Conservation (phyloP, 805 yeast species). For the Trichomonascus vanleenenianus region DNA sequence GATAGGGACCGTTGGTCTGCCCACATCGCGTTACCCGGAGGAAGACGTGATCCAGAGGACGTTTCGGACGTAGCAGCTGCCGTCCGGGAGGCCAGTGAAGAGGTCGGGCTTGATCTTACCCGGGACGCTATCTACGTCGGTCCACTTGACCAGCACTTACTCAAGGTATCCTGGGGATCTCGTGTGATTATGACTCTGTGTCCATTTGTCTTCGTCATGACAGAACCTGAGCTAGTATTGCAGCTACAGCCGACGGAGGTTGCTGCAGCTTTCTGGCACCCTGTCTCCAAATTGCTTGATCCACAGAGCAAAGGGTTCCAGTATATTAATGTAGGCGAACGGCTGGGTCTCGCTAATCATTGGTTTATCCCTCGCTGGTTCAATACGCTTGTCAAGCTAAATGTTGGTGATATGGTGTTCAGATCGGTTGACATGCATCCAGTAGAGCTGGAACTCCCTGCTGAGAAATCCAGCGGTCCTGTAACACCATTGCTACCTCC, state of each 20-base stretch:
- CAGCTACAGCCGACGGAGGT: slow-evolving; percentile 29
- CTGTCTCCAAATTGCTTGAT: slow-evolving; percentile 21
- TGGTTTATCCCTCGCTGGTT: slow-evolving; percentile 8
- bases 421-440: slow-evolving; percentile 22
- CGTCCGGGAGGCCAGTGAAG: slow-evolving; percentile 31
- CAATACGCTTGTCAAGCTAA: slow-evolving; percentile 7
- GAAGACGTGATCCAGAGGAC: slow-evolving; percentile 31
- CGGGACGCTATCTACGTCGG: slow-evolving; percentile 25
- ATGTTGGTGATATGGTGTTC: slow-evolving; percentile 25
- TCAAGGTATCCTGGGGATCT: slow-evolving; percentile 29
- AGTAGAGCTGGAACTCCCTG: not conserved
- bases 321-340: slow-evolving; percentile 19
- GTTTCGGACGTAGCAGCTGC: slow-evolving; percentile 29
- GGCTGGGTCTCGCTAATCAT: slow-evolving; percentile 14
- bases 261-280: slow-evolving; percentile 32
- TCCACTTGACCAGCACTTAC: slow-evolving; percentile 28
- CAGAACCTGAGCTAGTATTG: slow-evolving; percentile 16
- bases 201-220: slow-evolving; percentile 29
- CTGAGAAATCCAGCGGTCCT: not conserved
- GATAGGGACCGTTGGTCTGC: slow-evolving; percentile 34
- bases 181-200: slow-evolving; percentile 27
- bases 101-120: slow-evolving; percentile 31
- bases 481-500: slow-evolving; percentile 14
- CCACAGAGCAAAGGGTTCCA: slow-evolving; percentile 13
- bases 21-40: slow-evolving; percentile 36